phyloP scores from a whole-genome alignment of 768 basidiomycete species.

The Suillus variegatus region DNA sequence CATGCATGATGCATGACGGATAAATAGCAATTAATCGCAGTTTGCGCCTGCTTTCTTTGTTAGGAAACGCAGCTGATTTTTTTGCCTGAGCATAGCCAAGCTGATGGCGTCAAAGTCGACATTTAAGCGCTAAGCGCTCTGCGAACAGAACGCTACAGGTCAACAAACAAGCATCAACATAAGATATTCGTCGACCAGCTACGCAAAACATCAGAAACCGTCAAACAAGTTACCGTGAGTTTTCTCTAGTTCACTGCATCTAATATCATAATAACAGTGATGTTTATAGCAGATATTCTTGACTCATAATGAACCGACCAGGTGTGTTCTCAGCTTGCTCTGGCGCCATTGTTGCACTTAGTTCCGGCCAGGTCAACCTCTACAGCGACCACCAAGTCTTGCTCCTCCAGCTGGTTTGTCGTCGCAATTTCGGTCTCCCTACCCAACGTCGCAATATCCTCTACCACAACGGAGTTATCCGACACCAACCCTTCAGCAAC shows the following conservation, averaged over 20 bases:
- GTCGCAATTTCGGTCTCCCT: slow-evolving; percentile 61
- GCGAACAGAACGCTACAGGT: slow-evolving; percentile 4
- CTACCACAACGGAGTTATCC: slow-evolving; percentile 31
- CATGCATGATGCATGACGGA: neutral
- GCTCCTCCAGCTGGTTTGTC: slow-evolving; percentile 62
- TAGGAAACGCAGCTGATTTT: neutral
- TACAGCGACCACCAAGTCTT: slow-evolving; percentile 78
- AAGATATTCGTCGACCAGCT: slow-evolving; percentile 16
- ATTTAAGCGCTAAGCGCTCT: slow-evolving; percentile 1
- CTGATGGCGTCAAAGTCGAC: neutral
- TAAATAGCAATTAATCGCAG: neutral
- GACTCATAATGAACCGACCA: slow-evolving; percentile 57
- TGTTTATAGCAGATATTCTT: slow-evolving; percentile 1
- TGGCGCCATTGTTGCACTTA: slow-evolving; percentile 19
- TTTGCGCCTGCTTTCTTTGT: neutral
- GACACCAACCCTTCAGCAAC: slow-evolving; percentile 49
- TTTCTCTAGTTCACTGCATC: neutral
- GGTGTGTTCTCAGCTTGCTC: slow-evolving; percentile 37
- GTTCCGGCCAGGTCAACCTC: slow-evolving; percentile 65
- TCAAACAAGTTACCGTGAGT: slow-evolving; percentile 13
- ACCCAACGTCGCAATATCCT: slow-evolving; percentile 39
- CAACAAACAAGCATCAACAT: slow-evolving; percentile 30
- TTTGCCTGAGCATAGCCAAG: neutral
- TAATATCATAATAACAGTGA: neutral
- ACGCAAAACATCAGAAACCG: slow-evolving; percentile 17